Conservation (phyloP, 2,329 filamentous ascomycete species). For the Thermomyces lanuginosus region DNA sequence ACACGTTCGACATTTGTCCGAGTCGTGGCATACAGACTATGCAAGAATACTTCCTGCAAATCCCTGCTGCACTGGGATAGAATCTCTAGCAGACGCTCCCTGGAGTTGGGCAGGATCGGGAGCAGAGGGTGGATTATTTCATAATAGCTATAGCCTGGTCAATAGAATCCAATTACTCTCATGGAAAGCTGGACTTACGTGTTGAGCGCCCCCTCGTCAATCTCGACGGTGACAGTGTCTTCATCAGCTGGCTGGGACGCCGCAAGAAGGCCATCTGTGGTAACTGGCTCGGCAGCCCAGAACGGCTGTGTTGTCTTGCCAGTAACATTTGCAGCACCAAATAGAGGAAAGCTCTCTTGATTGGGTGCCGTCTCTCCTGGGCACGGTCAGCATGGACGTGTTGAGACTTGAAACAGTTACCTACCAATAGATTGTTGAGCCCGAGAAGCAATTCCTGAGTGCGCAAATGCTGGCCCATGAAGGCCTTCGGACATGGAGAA, state of each 20-base stretch:
- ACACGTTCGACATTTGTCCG: conserved; percentile 21
- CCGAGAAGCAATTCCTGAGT: conserved; percentile 21
- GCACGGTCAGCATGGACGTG: conserved; percentile 2
- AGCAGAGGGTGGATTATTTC: conserved; percentile 25
- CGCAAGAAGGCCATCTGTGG: conserved; percentile 12
- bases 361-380: conserved; percentile 6
- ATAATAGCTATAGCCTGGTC: conserved; percentile 21
- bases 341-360: conserved; percentile 6
- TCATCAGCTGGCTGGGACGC: conserved; percentile 16
- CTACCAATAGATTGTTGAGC: conserved; percentile 20
- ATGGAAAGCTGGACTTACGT: conserved; percentile 15
- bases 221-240: conserved; percentile 19
- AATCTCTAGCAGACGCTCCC: conserved; percentile 20
- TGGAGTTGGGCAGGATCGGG: conserved; percentile 26
- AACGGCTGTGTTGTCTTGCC: conserved; percentile 23
- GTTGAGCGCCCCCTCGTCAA: conserved; percentile 26
- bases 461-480: conserved; percentile 25
- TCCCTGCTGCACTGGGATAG: conserved; percentile 25
- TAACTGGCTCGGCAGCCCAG: conserved; percentile 17
- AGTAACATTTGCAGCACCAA: conserved; percentile 20
- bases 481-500: conserved; percentile 35
- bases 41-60: conserved; percentile 26
- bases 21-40: conserved; percentile 25
- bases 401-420: conserved; percentile 2
- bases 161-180: background rate